Percentiles rank a stretch among this genome's conserved stretches.
phyloP scores from a whole-genome alignment of 805 yeast species.

The Cyberlindnera subsufficiens region DNA sequence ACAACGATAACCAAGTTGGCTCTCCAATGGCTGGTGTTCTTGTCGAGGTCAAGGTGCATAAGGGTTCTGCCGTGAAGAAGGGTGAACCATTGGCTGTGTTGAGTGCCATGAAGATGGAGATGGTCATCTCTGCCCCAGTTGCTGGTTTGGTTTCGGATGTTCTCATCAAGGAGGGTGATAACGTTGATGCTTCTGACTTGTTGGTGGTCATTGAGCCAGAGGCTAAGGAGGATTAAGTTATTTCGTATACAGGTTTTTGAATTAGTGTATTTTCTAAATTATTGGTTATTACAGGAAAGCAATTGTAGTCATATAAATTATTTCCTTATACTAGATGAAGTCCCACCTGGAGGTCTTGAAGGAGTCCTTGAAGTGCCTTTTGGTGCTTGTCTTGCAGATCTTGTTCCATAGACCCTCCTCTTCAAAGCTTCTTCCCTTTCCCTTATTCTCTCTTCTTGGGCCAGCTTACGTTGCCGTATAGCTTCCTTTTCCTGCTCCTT shows the following conservation, averaged over 20 bases:
- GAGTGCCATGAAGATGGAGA: constrained; percentile 99
- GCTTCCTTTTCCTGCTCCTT: constrained; percentile 22
- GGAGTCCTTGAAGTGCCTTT: not conserved
- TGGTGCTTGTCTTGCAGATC: constrained; percentile 2
- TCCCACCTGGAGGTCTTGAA: not conserved
- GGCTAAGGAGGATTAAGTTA: constrained; percentile 5
- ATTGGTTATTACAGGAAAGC: not conserved
- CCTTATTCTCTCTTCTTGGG: constrained; percentile 15
- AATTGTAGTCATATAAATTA: not conserved
- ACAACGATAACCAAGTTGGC: constrained; percentile 87
- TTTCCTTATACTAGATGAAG: not conserved
- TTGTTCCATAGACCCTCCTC: constrained; percentile 25
- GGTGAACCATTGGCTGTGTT: constrained; percentile 93
- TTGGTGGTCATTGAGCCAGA: constrained; percentile 49
- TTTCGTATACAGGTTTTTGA: not conserved
- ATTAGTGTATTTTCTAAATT: not conserved
- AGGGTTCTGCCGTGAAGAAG: constrained; percentile 85
- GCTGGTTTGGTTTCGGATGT: constrained; percentile 80
- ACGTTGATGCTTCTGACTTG: constrained; percentile 92
- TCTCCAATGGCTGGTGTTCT: constrained; percentile 99
- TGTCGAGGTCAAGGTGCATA: constrained; percentile 87
- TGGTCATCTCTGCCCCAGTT: constrained; percentile 92
- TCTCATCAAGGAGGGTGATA: constrained; percentile 81
- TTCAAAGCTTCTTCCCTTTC: constrained; percentile 23
- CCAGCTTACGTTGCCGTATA: constrained; percentile 11